Evolutionary conservation across 768 basidiomycete genomes (phyloP).

Genomic region (Agrocybe praecox): DNA sequence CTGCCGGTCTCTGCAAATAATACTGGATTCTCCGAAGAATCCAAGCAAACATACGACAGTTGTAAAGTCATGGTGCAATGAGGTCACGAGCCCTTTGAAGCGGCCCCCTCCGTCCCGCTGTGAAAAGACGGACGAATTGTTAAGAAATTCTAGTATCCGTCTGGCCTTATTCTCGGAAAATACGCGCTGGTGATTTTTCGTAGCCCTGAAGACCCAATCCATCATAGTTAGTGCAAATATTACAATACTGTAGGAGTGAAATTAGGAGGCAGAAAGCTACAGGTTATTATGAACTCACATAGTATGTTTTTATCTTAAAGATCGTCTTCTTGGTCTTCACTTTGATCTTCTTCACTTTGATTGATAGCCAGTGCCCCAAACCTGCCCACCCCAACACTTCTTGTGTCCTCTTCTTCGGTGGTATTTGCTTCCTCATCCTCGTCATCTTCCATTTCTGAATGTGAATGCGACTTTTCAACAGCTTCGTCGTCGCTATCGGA

Average conservation of each 20-base stretch:
- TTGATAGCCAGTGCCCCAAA: constrained; percentile 44
- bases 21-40: constrained; percentile 9
- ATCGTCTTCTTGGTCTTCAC: constrained; percentile 19
- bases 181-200: too few relatives aligned
- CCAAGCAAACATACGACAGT: not conserved
- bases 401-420: constrained; percentile 19
- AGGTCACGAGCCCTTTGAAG: not conserved
- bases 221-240: too few relatives aligned
- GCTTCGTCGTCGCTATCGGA: constrained; percentile 25
- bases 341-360: constrained; percentile 21
- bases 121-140: not conserved
- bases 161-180: too few relatives aligned
- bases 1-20: not conserved
- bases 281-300: too few relatives aligned
- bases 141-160: not conserved
- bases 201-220: too few relatives aligned
- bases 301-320: too few relatives aligned
- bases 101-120: not conserved
- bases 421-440: constrained; percentile 30
- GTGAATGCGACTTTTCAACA: constrained; percentile 5
- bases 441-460: constrained; percentile 29
- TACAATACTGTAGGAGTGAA: too few relatives aligned
- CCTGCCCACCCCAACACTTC: constrained; percentile 27
- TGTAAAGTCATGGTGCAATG: not conserved
- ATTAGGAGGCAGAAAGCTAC: too few relatives aligned